Conservation (phyloP, 179 eudicot species). For the Actinidia chinensis region DNA sequence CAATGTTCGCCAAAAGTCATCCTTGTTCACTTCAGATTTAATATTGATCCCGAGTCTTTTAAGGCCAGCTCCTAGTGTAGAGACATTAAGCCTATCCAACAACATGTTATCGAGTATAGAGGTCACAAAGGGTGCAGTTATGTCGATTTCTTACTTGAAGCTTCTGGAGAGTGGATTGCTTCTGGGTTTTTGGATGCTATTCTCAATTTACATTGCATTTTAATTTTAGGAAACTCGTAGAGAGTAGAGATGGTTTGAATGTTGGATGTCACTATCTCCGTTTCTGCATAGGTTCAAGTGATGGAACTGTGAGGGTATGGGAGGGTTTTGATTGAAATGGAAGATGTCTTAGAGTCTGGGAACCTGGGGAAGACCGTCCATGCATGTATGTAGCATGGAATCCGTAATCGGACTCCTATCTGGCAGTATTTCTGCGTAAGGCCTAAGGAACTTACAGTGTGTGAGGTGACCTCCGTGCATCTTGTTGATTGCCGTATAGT, state of each 20-base stretch:
- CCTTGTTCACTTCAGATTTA: slow-evolving; percentile 50
- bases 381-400: slow-evolving; percentile 93
- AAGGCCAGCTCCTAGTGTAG: slow-evolving; percentile 84
- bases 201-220: not conserved
- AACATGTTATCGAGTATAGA: slow-evolving; percentile 76
- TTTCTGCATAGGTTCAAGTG: slow-evolving; percentile 64
- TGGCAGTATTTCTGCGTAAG: slow-evolving; percentile 86
- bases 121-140: slow-evolving; percentile 86
- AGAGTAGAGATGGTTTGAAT: not conserved
- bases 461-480: not conserved
- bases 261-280: not conserved
- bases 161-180: slow-evolving; percentile 95
- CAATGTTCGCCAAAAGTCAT: not conserved
- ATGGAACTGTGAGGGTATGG: slow-evolving; percentile 91
- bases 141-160: slow-evolving; percentile 73
- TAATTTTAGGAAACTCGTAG: not conserved
- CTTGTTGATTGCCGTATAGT: not conserved
- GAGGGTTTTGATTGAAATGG: slow-evolving; percentile 90
- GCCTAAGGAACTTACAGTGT: slow-evolving; percentile 6
- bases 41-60: slow-evolving; percentile 85
- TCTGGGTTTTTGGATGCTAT: slow-evolving; percentile 63
- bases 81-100: slow-evolving; percentile 90
- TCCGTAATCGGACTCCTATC: slow-evolving; percentile 67
- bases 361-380: slow-evolving; percentile 63
- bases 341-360: slow-evolving; percentile 82